phyloP scores from a whole-genome alignment of 1,284 basidiomycete genomes.

The Porogramme epimiltina region DNA sequence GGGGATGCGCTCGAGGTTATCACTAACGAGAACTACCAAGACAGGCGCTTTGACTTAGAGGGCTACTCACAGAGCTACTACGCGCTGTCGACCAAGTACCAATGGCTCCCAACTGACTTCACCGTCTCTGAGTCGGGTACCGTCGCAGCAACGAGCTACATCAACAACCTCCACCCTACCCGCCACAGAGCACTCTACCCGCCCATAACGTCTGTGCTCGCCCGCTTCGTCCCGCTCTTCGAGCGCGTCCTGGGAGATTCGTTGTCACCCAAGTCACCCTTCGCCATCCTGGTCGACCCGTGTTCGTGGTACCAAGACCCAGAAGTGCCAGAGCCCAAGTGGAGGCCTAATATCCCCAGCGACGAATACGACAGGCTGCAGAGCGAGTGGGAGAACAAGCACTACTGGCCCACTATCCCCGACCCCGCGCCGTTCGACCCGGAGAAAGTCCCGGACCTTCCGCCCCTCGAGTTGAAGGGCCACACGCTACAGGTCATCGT shows the following conservation, averaged over 20 bases:
- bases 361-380: neutral
- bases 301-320: neutral
- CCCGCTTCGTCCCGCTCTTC: conserved; percentile 37
- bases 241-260: conserved; percentile 27
- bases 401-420: neutral
- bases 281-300: neutral
- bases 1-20: neutral
- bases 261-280: neutral
- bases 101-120: conserved; percentile 16
- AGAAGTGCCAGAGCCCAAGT: neutral
- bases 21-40: neutral
- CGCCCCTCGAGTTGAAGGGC: neutral
- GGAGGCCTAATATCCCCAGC: neutral
- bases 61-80: neutral
- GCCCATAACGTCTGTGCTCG: conserved; percentile 34
- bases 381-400: conserved; percentile 13
- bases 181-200: conserved; percentile 29
- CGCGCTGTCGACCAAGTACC: neutral
- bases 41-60: neutral
- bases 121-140: neutral
- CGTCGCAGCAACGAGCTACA: neutral
- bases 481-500: conserved; percentile 8
- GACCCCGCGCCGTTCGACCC: neutral
- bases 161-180: conserved; percentile 1
- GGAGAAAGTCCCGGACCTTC: too few relatives aligned